A percentile compares a stretch with the other conserved stretches of the same genome.
These are phyloP conservation scores for Cladosporium sp. DNA, from an alignment of 2,329 filamentous ascomycete species.

Conservation along the genomic window DNA sequence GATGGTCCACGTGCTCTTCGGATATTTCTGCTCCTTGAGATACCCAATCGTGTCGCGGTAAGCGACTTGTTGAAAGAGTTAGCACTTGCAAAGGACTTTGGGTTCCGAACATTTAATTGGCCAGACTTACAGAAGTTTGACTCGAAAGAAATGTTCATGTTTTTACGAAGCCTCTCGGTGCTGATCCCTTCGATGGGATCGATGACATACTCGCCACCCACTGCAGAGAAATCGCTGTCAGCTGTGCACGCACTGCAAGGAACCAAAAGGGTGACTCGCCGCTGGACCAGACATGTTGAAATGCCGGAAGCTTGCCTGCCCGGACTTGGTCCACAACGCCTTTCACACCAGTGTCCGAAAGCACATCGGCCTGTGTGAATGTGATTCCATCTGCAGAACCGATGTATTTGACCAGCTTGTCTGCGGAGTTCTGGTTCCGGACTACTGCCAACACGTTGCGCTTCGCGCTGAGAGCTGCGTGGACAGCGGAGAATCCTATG, in stretches of 20 bases:
- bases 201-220: constrained; percentile 24
- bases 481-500: constrained; percentile 35
- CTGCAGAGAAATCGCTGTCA: constrained; percentile 14
- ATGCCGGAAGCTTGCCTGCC: constrained; percentile 33
- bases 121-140: constrained; percentile 31
- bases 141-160: constrained; percentile 26
- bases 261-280: constrained; percentile 3
- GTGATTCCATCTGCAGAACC: constrained; percentile 30
- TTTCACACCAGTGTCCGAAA: constrained; percentile 29
- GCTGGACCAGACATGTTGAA: constrained; percentile 35
- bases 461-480: constrained; percentile 26
- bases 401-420: constrained; percentile 33
- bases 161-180: constrained; percentile 20
- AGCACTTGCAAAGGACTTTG: not conserved
- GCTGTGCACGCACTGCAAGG: constrained; percentile 25
- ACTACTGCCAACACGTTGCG: constrained; percentile 37
- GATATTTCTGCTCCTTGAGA: constrained; percentile 28
- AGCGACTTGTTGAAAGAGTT: constrained; percentile 16
- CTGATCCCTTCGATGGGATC: constrained; percentile 23
- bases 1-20: constrained; percentile 32
- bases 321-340: constrained; percentile 35
- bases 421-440: constrained; percentile 32
- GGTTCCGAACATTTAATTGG: not conserved
- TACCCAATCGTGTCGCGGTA: constrained; percentile 29
- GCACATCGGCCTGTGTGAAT: constrained; percentile 32